Evolutionary conservation across 306 rosid genomes (phyloP).

Genomic region (Astragalus glycyphyllos): DNA sequence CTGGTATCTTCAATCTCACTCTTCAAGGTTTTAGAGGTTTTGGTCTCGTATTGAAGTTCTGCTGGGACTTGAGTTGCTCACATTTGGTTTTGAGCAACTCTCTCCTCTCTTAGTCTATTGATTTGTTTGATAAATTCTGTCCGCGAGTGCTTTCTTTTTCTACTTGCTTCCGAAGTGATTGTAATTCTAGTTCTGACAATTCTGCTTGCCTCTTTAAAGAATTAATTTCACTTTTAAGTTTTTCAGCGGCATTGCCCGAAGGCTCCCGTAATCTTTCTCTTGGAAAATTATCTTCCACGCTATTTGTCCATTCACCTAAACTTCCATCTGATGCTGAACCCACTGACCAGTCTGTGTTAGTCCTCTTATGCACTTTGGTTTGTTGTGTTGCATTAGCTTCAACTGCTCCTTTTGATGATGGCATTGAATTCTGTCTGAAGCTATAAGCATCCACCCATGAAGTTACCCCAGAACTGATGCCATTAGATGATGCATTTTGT

Average conservation of each 20-base stretch:
- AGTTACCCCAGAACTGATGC: constrained; percentile 47
- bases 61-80: constrained; percentile 68
- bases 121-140: constrained; percentile 80
- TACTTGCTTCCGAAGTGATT: constrained; percentile 86
- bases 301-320: constrained; percentile 74
- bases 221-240: constrained; percentile 67
- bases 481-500: constrained; percentile 52
- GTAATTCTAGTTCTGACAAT: constrained; percentile 80
- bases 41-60: constrained; percentile 59
- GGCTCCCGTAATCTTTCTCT: constrained; percentile 55
- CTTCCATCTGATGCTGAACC: constrained; percentile 93
- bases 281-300: constrained; percentile 64
- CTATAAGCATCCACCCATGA: constrained; percentile 52
- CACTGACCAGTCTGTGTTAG: constrained; percentile 74
- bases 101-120: constrained; percentile 78
- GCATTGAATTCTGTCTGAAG: constrained; percentile 53
- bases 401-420: constrained; percentile 45
- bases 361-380: constrained; percentile 55
- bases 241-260: constrained; percentile 60
- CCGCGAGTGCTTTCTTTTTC: constrained; percentile 85
- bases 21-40: constrained; percentile 51
- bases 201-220: constrained; percentile 71
- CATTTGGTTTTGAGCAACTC: constrained; percentile 63
- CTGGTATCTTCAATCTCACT: constrained; percentile 32
- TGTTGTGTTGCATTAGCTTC: constrained; percentile 43